Base-by-base conservation (phyloP, 805 yeast species). In the Nakazawaea laoshanensis region DNA sequence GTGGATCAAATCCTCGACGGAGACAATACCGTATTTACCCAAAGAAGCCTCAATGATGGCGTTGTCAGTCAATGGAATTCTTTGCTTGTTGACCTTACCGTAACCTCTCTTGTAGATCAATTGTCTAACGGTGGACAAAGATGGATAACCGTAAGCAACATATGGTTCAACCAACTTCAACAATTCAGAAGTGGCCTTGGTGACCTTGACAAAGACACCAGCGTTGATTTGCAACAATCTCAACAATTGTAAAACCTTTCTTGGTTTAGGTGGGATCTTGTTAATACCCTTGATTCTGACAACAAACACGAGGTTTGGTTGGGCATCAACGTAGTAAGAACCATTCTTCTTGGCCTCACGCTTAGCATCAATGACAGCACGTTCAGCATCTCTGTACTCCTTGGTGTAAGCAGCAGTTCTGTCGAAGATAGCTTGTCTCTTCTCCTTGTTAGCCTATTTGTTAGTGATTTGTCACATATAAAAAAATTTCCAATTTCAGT, bases 221-320 rank as follows among this genome's bases (percentile, higher is more conserved):
- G 92, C 74, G 77, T 86, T 86, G 68, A 86, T 83, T 74, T 84
- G 94, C 63, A 78, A 74, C 67, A 86, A 78, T 77, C 95, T 81
- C 67, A 85, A 74, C 63, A 87, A 77, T 71, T 82, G 95, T 66
- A 86, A 67, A 57, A 88, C 95, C 84, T 88, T 88, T 84, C 96
- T 87, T 78, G 96, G 95, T 82, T 88, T 88, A 61, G 96, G 96
- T 61, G 96, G 84, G 57, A 88, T 86, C 82, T 87, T 88, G 88
- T 74, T 83, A 67, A 88, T 85, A 88, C 96, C 96, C 89, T 88
- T 88, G 80, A 88, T 88, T 82, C 97, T 86, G 67, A 88, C 77
- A 60, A 88, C 94, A 66, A 88, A 86, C 50, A 85, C 94, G 59
- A 88, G 81, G 70, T 85, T 87, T 59, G 79, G 77, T 77, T 88